These are phyloP conservation scores for Pistacia vera DNA, from an alignment of 345 rosid genomes.

Conservation along the genomic window DNA sequence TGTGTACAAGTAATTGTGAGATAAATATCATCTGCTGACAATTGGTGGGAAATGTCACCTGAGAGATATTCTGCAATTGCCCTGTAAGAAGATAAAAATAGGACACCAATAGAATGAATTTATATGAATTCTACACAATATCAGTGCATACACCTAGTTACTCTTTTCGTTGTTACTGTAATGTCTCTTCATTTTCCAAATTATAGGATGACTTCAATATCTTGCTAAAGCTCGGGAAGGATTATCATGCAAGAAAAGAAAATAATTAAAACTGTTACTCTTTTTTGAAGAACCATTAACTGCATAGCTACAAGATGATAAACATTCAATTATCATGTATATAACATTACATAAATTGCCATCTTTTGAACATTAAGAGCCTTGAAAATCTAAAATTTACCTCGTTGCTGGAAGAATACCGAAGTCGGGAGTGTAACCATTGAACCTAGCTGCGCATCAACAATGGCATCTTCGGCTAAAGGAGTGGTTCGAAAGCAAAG, in stretches of 20 bases:
- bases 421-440: slow-evolving; percentile 37
- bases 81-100: slow-evolving; percentile 13
- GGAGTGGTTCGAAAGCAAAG: slow-evolving; percentile 40
- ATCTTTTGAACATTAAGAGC: slow-evolving; percentile 23
- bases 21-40: slow-evolving; percentile 36
- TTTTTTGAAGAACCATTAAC: no score
- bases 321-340: no score
- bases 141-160: no score
- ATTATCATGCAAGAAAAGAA: no score
- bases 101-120: neutral
- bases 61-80: slow-evolving; percentile 37
- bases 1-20: slow-evolving; percentile 31
- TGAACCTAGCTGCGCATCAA: slow-evolving; percentile 44
- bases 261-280: no score
- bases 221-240: no score
- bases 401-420: slow-evolving; percentile 20
- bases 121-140: no score
- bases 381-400: slow-evolving; percentile 35
- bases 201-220: no score
- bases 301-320: slow-evolving; percentile 17
- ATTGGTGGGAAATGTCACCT: slow-evolving; percentile 24
- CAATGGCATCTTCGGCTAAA: slow-evolving; percentile 49
- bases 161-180: no score
- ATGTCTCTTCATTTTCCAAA: no score
- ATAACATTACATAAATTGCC: no score